A percentile compares a stretch with the other conserved stretches of the same genome.
Evolutionary conservation across 2,329 filamentous ascomycete species (phyloP).

Genomic region (Teratosphaeriaceae sp.): DNA sequence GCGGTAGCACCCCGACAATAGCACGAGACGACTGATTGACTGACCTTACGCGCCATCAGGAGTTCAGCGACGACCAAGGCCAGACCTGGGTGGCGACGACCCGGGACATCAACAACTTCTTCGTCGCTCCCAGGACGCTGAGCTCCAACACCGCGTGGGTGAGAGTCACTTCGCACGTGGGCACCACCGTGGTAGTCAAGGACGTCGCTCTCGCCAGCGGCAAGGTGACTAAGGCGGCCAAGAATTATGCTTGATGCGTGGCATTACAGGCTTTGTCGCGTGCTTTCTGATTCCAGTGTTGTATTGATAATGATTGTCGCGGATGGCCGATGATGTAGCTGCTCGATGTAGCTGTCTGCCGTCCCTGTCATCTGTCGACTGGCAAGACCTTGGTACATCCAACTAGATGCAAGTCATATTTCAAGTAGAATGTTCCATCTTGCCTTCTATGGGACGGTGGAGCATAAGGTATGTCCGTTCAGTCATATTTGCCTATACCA

Average conservation of each 20-base stretch:
- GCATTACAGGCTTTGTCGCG: background rate
- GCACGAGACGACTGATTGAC: background rate
- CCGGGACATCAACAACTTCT: constrained; percentile 38
- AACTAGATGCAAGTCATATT: too few species aligned
- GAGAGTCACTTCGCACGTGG: constrained; percentile 12
- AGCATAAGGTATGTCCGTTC: too few species aligned
- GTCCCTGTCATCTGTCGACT: too few species aligned
- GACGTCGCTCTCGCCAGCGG: constrained; percentile 15
- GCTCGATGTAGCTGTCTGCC: background rate
- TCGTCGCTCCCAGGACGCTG: constrained; percentile 13
- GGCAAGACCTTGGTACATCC: too few species aligned
- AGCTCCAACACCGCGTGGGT: constrained; percentile 12
- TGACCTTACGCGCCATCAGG: constrained; percentile 35
- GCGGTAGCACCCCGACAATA: background rate
- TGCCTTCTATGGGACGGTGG: too few species aligned
- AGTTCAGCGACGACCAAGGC: constrained; percentile 56
- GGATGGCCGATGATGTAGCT: background rate
- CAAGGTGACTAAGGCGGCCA: constrained; percentile 10
- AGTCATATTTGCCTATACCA: too few species aligned
- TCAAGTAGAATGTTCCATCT: too few species aligned
- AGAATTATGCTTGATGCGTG: constrained; percentile 13
- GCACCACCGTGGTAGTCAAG: constrained; percentile 14
- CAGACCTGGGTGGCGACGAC: constrained; percentile 53
- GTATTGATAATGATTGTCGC: too few species aligned
- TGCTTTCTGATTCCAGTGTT: too few species aligned